Base-by-base conservation (phyloP, 805 yeast genomes). In the Tetrapisispora fleetii region DNA sequence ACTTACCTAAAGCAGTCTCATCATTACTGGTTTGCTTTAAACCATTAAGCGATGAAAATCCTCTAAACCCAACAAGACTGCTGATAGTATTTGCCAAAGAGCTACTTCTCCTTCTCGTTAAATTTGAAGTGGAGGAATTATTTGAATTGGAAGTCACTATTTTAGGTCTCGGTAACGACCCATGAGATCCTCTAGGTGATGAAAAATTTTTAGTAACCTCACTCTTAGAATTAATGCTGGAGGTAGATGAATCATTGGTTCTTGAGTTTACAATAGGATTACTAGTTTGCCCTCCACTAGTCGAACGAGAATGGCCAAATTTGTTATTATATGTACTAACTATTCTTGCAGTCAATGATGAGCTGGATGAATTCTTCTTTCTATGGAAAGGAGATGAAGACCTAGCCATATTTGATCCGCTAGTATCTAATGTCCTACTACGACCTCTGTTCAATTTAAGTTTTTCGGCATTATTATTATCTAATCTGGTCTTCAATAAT, bases 41-140 rank as follows among this genome's bases (percentile, higher is more conserved):
- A 14, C 37, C 37, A 19, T 30, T 41, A 18, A 41, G 10, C 18
- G 44, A 41, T 2, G 44, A 30, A 41, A 41, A 41, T 6, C 44
- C 44, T 32, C 35, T 60, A 44, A 65, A 38, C 53, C 65, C 59
- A 1, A 69, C 68, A 50, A 70, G 58, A 51, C 62, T 68, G 37
- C 69, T 69, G 18, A 71, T 48, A 0, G 72, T 64, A 48, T 62
- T 68, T 1, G 67, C 73, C 11, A 71, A 51, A 0, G 73, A 68
- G 8, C 66, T 62, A 46, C 68, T 68, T 54, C 72, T 55, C 43
- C 63, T 64, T n/a, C 71, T 55, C 39, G 63, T 65, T 3, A 41
- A n/a, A 41, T 41, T 41, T 3, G 44, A 41, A 9, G 67, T 58
- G 24, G 48, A 49, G 6, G 52, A 47, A 17, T 21, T 51, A 27